phyloP scores from a whole-genome alignment of 1,284 basidiomycete genomes.

The Fomitiporia mediterranea region DNA sequence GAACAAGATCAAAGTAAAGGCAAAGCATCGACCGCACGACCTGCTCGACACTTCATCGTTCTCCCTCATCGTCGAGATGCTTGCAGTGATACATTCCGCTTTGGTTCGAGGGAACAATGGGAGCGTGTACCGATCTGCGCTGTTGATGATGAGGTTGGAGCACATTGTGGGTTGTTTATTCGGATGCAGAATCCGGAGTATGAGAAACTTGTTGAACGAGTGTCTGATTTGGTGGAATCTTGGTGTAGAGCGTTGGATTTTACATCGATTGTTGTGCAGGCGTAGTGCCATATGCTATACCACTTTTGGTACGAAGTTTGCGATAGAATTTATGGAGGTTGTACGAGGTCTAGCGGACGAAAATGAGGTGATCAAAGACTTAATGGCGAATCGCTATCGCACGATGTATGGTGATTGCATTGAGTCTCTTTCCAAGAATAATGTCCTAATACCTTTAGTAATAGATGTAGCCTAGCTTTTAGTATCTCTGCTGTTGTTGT shows the following conservation, averaged over 20 bases:
- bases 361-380: too few relatives aligned
- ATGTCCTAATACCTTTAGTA: too few relatives aligned
- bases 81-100: slow-evolving; percentile 29
- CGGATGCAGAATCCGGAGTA: slow-evolving; percentile 46
- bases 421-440: too few relatives aligned
- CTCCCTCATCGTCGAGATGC: slow-evolving; percentile 31
- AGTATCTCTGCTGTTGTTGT: too few relatives aligned
- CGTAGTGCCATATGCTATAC: too few relatives aligned
- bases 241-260: slow-evolving; percentile 32
- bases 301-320: too few relatives aligned
- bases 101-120: slow-evolving; percentile 45
- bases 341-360: too few relatives aligned
- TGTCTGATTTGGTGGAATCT: slow-evolving; percentile 37
- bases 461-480: too few relatives aligned
- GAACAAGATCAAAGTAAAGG: slow-evolving; percentile 26
- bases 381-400: too few relatives aligned
- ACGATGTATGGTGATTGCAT: too few relatives aligned
- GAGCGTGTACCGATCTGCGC: slow-evolving; percentile 43
- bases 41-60: slow-evolving; percentile 44
- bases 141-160: slow-evolving; percentile 49
- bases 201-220: slow-evolving; percentile 41
- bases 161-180: slow-evolving; percentile 53
- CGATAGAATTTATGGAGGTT: too few relatives aligned
- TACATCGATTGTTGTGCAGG: not conserved
- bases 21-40: slow-evolving; percentile 3